Evolutionary conservation across 768 basidiomycete genomes (phyloP), one percentile per base, ranked within the genome.

Genomic region (Saitozyma podzolica): DNA sequence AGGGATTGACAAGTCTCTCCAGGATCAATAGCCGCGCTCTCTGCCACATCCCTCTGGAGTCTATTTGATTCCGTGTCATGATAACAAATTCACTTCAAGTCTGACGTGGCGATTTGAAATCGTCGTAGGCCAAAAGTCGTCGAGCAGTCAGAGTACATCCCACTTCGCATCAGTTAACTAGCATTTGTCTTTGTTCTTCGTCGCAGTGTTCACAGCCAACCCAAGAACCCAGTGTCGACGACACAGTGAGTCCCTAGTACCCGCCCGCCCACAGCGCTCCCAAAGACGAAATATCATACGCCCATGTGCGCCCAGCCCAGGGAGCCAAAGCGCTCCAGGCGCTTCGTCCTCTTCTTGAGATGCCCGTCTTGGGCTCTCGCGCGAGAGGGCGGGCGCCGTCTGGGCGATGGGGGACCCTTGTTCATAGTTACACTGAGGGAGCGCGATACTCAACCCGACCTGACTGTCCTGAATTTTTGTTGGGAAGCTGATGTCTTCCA

Each of bases 371-470:
- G 53, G 47, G 61, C 45, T 13, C 45, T 11, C 45, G 11, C n/a
- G 45, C 13, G 45, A 17, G 45, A 47, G 39, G 61, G 54, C 19
- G 56, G 54, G 59, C 40, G 66, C 63, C 64, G 72, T 69, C 67
- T 62, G 69, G 64, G 64, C 63, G 54, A 65, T 67, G 69, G 64
- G 67, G 72, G 72, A 63, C n/a, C 54, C 55, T 70, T 68, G 66
- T 64, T 74, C 72, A 74, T 74, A 74, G 72, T 74, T 74, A 74
- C 72, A 74, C 72, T 74, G 72, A 74, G 72, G 69, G 67, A 67
- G 13, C 45, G n/a, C 29, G 29, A 29, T 29, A 29, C 29, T 29
- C 29, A 29, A 29, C 29, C 29, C 29, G 29, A 29, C 29, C 29
- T n/a, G 29, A 29, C 2, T 29, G 2, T 29, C 5, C 29, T 29